These are phyloP conservation scores for Puccinia horiana DNA, from an alignment of 1,284 basidiomycete genomes.

Conservation along the genomic window DNA sequence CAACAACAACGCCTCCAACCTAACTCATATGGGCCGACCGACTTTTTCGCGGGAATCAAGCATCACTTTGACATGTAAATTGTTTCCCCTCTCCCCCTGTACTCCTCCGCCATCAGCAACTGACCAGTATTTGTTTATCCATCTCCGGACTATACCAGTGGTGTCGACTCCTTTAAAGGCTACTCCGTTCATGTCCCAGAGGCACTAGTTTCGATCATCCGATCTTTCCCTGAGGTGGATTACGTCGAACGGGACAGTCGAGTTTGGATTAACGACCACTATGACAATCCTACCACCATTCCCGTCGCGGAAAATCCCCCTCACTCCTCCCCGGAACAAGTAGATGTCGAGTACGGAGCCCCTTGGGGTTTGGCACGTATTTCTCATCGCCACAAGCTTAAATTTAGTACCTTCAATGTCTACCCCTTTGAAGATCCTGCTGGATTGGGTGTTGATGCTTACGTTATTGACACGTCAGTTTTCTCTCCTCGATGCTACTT, in stretches of 20 bases:
- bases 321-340: background rate
- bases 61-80: constrained; percentile 47
- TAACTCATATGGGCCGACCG: constrained; percentile 15
- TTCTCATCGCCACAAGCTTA: constrained; percentile 78
- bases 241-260: constrained; percentile 92
- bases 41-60: constrained; percentile 45
- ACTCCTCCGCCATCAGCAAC: background rate
- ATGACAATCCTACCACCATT: constrained; percentile 51
- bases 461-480: constrained; percentile 63
- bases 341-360: constrained; percentile 48
- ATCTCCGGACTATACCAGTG: constrained; percentile 43
- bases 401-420: constrained; percentile 80
- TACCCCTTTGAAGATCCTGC: constrained; percentile 76
- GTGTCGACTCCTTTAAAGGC: constrained; percentile 64
- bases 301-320: constrained; percentile 29
- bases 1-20: constrained; percentile 20
- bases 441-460: constrained; percentile 88
- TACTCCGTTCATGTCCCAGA: constrained; percentile 83
- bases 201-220: constrained; percentile 74
- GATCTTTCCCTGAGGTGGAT: constrained; percentile 83
- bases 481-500: too few relatives aligned
- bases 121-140: background rate
- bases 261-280: constrained; percentile 69
- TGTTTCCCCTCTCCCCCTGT: background rate
- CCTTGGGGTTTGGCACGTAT: constrained; percentile 86